Evolutionary conservation across 345 rosid species (phyloP).

Genomic region (Pelargonium nanum): DNA sequence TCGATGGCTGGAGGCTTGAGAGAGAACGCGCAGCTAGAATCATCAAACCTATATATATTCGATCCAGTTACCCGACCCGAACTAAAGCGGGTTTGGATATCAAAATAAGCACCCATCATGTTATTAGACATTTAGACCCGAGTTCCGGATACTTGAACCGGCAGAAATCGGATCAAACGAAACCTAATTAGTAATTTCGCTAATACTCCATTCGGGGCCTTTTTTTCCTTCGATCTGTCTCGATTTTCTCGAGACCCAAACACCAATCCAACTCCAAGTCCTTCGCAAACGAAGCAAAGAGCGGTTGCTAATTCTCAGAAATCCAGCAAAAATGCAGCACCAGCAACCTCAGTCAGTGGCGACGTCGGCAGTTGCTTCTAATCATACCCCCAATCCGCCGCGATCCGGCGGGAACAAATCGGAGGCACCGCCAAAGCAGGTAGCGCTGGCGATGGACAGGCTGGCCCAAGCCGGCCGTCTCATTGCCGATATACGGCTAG

Average conservation of each 20-base stretch:
- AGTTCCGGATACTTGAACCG: too few relatives aligned
- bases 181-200: neutral
- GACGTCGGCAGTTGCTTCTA: constrained; percentile 18
- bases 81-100: neutral
- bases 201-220: neutral
- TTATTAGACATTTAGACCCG: too few relatives aligned
- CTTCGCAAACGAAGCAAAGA: neutral
- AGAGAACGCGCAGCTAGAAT: too few relatives aligned
- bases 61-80: neutral
- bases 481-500: constrained; percentile 80
- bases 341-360: constrained; percentile 19
- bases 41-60: too few relatives aligned
- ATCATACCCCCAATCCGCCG: constrained; percentile 11
- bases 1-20: too few relatives aligned
- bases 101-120: too few relatives aligned
- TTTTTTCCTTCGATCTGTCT: neutral
- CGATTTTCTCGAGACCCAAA: neutral
- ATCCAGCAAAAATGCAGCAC: constrained; percentile 19
- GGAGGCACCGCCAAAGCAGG: constrained; percentile 96
- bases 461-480: constrained; percentile 74
- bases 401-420: constrained; percentile 13
- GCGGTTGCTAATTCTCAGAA: neutral
- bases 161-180: neutral
- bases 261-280: neutral
- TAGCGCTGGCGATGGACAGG: constrained; percentile 86